Base-by-base conservation (phyloP, 2,329 filamentous ascomycete species). In the Penicillium sp. region DNA sequence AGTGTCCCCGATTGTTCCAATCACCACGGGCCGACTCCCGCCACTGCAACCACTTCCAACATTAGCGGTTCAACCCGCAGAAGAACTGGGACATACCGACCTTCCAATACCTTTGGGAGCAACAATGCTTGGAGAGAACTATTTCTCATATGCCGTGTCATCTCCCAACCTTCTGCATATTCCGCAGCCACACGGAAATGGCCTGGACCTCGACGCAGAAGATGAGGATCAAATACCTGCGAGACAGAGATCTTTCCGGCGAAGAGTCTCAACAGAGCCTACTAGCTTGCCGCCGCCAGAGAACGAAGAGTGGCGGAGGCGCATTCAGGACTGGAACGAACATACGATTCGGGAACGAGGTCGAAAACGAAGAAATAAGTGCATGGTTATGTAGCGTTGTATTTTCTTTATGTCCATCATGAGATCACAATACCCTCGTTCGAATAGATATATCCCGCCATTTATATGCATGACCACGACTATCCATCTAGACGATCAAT, bases 261-360 rank as follows among this genome's bases (percentile, higher is more conserved):
- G 70, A 19, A 66, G 71, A 10, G 71, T 68, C 10, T 72, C 70
- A 13, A 74, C 71, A 0, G 71, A 74, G 35, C 71, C 71, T 1
- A 68, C 65, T 8, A 68, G 66, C 46, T 66, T 71, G 27, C 62
- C 63, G 21, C 66, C 68, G 16, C 66, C 69, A 3, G 61, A 62
- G 21, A 69, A 69, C 42, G 71, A 75, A 54, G 71, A 71, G 53
- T 74, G 74, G 73, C 67, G 74, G 52, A 62, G 67, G 14, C 70
- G 73, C 22, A 75, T 76, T 53, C 70, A 74, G 45, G 71, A 75
- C 52, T 76, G 74, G 74, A 76, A 74, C 48, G 68, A 73, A 57
- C 66, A 68, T 45, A 75, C 72, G 11, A 73, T 75, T 35, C 66
- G 69, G 26, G 74, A 76, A 57, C 61, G 70, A 51, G 68, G 62